Conservation (phyloP, 371 early-diverging fungal species). For the Sporodiniella umbellata region DNA sequence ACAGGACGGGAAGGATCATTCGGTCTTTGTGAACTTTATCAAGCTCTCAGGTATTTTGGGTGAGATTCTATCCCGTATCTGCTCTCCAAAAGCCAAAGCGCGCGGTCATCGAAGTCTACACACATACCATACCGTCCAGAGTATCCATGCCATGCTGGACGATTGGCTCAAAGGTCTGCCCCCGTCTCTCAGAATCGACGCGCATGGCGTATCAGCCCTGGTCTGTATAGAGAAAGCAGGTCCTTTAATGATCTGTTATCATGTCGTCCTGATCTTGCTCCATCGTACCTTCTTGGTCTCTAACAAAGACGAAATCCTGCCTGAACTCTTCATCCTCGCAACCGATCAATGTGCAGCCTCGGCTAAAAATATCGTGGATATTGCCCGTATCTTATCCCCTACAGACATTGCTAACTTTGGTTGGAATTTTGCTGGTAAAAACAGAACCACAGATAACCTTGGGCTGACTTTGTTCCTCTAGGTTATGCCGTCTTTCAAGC, state of each 20-base stretch:
- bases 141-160: slow-evolving; percentile 26
- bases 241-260: slow-evolving; percentile 45
- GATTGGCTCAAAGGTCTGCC: slow-evolving; percentile 39
- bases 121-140: slow-evolving; percentile 26
- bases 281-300: slow-evolving; percentile 48
- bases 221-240: slow-evolving; percentile 24
- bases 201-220: slow-evolving; percentile 6
- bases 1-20: slow-evolving; percentile 20
- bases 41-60: slow-evolving; percentile 42
- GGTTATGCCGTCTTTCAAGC: slow-evolving; percentile 31
- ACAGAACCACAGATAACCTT: not conserved
- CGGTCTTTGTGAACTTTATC: slow-evolving; percentile 37
- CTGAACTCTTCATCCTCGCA: slow-evolving; percentile 21
- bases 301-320: slow-evolving; percentile 11
- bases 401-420: slow-evolving; percentile 14
- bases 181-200: slow-evolving; percentile 20
- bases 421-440: slow-evolving; percentile 26
- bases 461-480: not conserved
- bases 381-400: slow-evolving; percentile 25
- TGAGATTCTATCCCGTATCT: slow-evolving; percentile 38
- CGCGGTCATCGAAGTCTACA: slow-evolving; percentile 21
- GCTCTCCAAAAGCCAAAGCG: slow-evolving; percentile 40
- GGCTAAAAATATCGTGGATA: slow-evolving; percentile 46
- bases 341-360: slow-evolving; percentile 41
- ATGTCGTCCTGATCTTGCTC: slow-evolving; percentile 42